Evolutionary conservation across 176 grass and related monocot species (phyloP).

Genomic region (Carex kokanica): DNA sequence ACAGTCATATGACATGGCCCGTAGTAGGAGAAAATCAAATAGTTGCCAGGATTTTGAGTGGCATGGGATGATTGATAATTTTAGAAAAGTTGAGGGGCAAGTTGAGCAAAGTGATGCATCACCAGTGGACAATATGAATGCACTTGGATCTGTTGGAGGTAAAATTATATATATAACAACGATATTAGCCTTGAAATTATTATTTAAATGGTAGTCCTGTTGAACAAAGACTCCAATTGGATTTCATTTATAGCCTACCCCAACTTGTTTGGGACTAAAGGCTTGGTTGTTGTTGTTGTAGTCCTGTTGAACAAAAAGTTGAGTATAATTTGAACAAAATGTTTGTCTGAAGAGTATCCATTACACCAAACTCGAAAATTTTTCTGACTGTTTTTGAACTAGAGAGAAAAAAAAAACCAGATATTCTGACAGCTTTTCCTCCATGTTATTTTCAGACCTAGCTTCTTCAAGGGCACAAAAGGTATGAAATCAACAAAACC

Average conservation of each 20-base stretch:
- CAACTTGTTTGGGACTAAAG: too few species aligned
- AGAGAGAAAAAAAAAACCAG: not conserved
- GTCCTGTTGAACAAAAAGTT: not conserved
- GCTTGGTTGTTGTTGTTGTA: too few species aligned
- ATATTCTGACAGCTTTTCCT: constrained; percentile 20
- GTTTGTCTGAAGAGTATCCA: not conserved
- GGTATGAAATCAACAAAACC: constrained; percentile 30
- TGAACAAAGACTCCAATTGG: not conserved
- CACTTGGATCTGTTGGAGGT: constrained; percentile 13
- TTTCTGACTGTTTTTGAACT: not conserved
- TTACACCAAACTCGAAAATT: not conserved
- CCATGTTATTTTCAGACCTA: constrained; percentile 37
- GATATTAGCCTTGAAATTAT: not conserved
- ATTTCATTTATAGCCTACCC: too few species aligned
- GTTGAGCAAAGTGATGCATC: constrained; percentile 13
- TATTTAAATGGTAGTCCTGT: not conserved
- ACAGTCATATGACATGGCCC: constrained; percentile 22
- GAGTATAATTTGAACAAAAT: constrained; percentile 1
- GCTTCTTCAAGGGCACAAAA: constrained; percentile 34
- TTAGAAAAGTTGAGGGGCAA: not conserved
- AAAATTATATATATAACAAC: not conserved
- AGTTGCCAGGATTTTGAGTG: constrained; percentile 1
- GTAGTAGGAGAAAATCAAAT: constrained; percentile 21
- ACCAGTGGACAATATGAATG: not conserved
- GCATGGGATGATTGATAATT: constrained; percentile 13